These are phyloP conservation scores for Plasmodium vivax DNA, from an alignment of 169 alveolate species.

Conservation along the genomic window DNA sequence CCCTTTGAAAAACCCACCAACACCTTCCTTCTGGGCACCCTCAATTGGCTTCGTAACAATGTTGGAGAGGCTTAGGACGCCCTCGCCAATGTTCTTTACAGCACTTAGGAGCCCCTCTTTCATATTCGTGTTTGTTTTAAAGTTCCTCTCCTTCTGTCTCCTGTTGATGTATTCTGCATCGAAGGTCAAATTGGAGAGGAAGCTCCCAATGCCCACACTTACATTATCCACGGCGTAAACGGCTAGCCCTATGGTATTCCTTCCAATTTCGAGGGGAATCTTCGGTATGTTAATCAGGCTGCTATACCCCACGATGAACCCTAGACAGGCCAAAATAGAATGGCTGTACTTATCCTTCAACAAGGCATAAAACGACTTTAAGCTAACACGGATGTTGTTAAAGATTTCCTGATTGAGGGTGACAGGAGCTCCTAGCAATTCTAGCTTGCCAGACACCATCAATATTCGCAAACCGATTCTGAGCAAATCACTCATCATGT, in stretches of 20 bases:
- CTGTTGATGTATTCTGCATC: slow-evolving; percentile 92
- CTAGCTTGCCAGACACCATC: slow-evolving; percentile 81
- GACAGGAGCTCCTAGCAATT: slow-evolving; percentile 89
- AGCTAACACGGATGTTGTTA: slow-evolving; percentile 82
- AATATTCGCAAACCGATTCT: slow-evolving; percentile 86
- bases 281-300: slow-evolving; percentile 91
- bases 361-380: slow-evolving; percentile 84
- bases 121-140: slow-evolving; percentile 82
- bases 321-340: slow-evolving; percentile 83
- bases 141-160: slow-evolving; percentile 84
- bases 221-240: slow-evolving; percentile 91
- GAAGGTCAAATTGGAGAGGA: slow-evolving; percentile 90
- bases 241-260: slow-evolving; percentile 90
- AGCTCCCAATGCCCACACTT: slow-evolving; percentile 86
- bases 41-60: slow-evolving; percentile 92
- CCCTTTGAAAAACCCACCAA: slow-evolving; percentile 92
- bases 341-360: slow-evolving; percentile 87
- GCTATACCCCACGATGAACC: slow-evolving; percentile 90
- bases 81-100: slow-evolving; percentile 91
- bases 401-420: slow-evolving; percentile 86
- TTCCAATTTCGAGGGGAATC: slow-evolving; percentile 90
- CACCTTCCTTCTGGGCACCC: slow-evolving; percentile 93
- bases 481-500: slow-evolving; percentile 88
- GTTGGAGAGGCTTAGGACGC: slow-evolving; percentile 89
- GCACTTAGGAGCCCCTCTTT: slow-evolving; percentile 89